phyloP scores from a whole-genome alignment of 2,329 filamentous ascomycete genomes.

The Neonectria coccinea region DNA sequence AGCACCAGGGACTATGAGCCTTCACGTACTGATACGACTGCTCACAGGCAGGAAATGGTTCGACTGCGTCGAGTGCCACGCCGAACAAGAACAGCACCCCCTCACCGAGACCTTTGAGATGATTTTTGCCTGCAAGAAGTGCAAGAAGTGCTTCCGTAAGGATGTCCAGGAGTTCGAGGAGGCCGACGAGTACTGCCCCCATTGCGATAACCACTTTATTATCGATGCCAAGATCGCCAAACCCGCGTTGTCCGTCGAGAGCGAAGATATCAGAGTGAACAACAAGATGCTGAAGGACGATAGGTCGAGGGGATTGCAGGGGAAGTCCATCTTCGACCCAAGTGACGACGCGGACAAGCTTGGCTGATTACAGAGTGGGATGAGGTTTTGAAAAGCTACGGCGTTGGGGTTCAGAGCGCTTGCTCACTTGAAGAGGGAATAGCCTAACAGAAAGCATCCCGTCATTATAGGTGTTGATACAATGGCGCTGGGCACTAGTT shows the following conservation, averaged over 20 bases:
- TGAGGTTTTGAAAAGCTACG: constrained; percentile 34
- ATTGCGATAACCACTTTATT: constrained; percentile 99
- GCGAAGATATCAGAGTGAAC: constrained; percentile 89
- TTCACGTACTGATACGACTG: constrained; percentile 10
- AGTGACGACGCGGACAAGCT: constrained; percentile 80
- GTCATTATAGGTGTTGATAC: constrained; percentile 54
- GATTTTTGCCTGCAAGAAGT: constrained; percentile 98
- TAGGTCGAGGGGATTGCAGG: constrained; percentile 67
- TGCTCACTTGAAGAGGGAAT: constrained; percentile 36
- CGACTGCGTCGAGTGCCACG: constrained; percentile 96
- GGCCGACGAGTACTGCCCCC: constrained; percentile 97
- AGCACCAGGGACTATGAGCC: not conserved
- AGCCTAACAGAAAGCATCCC: constrained; percentile 40
- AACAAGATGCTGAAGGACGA: constrained; percentile 94
- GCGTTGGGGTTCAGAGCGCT: constrained; percentile 48
- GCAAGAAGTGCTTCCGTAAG: constrained; percentile 97
- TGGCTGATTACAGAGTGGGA: constrained; percentile 64
- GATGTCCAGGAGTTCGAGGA: constrained; percentile 94
- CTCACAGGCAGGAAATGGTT: constrained; percentile 91
- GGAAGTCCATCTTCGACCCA: constrained; percentile 80
- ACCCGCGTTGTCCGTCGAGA: constrained; percentile 85
- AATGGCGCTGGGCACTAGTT: constrained; percentile 48
- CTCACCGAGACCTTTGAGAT: constrained; percentile 86
- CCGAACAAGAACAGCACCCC: constrained; percentile 80
- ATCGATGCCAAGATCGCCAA: constrained; percentile 89